Conservation (phyloP, 495 filamentous ascomycete species). For the Cercophora scortea region DNA sequence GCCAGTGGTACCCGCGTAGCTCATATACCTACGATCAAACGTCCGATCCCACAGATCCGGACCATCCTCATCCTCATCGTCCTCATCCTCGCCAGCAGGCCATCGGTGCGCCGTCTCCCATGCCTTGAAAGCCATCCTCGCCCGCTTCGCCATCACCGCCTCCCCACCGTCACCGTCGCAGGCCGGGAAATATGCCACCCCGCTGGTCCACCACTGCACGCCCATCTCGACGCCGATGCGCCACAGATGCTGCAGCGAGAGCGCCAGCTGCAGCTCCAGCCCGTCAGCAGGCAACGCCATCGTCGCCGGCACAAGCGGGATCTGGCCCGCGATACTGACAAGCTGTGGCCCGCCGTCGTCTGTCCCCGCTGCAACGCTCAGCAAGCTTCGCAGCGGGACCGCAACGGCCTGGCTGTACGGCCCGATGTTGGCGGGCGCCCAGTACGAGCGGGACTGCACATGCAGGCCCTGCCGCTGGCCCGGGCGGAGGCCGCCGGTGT, state of each 20-base stretch:
- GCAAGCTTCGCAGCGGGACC: conserved; percentile 33
- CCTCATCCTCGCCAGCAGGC: conserved; percentile 10
- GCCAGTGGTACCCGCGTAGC: conserved; percentile 9
- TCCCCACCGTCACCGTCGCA: not conserved
- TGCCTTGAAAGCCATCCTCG: conserved; percentile 13
- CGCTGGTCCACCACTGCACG: conserved; percentile 65
- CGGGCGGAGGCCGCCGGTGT: conserved; percentile 8
- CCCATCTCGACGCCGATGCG: conserved; percentile 67
- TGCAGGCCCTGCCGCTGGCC: conserved; percentile 57
- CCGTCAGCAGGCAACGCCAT: conserved; percentile 52
- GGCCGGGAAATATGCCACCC: conserved; percentile 59
- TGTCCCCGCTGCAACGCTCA: not conserved
- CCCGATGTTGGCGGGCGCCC: conserved; percentile 96
- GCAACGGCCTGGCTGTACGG: conserved; percentile 90
- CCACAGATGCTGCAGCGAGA: conserved; percentile 86
- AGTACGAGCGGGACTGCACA: conserved; percentile 90
- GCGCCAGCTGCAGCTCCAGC: conserved; percentile 22
- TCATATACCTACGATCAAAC: conserved; percentile 39
- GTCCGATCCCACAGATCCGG: conserved; percentile 69
- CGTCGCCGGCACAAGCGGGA: conserved; percentile 73
- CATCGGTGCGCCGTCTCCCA: conserved; percentile 31
- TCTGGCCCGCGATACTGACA: conserved; percentile 71
- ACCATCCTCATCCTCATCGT: conserved; percentile 35
- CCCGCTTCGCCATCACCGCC: conserved; percentile 5
- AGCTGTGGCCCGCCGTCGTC: conserved; percentile 1